These are phyloP conservation scores for Xylariaceae sp. DNA, from an alignment of 2,329 filamentous ascomycete species.

Conservation along the genomic window DNA sequence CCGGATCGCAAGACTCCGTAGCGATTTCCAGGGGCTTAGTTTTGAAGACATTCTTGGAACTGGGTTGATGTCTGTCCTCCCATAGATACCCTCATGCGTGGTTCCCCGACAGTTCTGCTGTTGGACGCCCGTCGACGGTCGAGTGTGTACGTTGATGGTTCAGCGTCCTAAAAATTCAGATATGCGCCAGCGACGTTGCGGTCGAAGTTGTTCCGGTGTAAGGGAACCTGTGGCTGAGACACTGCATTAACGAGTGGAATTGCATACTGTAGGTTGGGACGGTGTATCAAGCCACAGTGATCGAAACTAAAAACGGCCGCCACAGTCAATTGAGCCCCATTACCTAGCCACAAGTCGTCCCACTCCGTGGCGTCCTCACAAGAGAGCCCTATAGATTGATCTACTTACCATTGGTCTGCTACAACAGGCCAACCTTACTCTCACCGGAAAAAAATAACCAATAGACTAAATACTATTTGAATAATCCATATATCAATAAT, in stretches of 20 bases:
- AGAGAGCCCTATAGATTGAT: no score
- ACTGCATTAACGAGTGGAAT: neutral
- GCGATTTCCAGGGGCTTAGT: slow-evolving; percentile 38
- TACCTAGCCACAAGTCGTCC: no score
- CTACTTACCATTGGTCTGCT: no score
- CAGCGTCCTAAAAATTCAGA: slow-evolving; percentile 16
- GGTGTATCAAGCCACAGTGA: no score
- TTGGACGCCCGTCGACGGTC: neutral
- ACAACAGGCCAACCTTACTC: neutral
- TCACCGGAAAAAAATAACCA: no score
- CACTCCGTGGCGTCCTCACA: no score
- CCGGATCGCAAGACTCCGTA: slow-evolving; percentile 40
- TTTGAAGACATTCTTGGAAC: slow-evolving; percentile 40
- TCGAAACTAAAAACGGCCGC: no score
- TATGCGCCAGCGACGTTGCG: neutral
- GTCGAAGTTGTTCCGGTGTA: slow-evolving; percentile 20
- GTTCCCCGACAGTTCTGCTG: neutral
- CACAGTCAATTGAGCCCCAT: no score
- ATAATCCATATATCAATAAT: no score
- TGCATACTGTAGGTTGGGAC: no score
- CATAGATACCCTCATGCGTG: slow-evolving; percentile 23
- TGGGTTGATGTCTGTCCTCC: slow-evolving; percentile 19
- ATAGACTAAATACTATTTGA: no score
- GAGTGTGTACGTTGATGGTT: neutral
- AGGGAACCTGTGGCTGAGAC: slow-evolving; percentile 21